phyloP scores from a whole-genome alignment of 208 protist genomes.

The Trichomonas tenax region DNA sequence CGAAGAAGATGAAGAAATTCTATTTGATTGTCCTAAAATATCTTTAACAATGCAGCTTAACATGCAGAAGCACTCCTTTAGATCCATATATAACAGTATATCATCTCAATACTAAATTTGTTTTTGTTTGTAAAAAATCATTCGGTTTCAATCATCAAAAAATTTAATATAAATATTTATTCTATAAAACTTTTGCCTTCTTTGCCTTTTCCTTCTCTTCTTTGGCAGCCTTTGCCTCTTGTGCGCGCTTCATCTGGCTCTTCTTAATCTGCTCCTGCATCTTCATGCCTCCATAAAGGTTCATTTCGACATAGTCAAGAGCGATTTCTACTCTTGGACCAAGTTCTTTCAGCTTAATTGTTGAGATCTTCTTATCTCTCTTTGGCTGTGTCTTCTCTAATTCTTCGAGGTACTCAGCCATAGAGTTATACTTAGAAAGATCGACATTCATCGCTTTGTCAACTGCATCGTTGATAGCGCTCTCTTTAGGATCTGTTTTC shows the following conservation, averaged over 20 bases:
- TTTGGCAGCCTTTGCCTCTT: not conserved
- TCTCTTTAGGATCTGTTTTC: not conserved
- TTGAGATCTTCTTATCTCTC: not conserved
- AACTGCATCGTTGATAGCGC: not conserved
- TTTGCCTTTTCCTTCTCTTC: not conserved
- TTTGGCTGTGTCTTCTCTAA: not conserved
- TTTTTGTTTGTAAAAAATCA: too few species aligned
- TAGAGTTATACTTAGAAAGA: not conserved
- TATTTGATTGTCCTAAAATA: not conserved
- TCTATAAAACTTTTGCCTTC: not conserved
- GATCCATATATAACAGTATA: not conserved
- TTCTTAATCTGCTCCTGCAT: not conserved
- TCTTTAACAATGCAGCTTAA: not conserved
- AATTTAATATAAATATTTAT: not conserved
- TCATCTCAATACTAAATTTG: too few species aligned
- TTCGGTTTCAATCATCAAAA: not conserved
- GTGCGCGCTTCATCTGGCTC: not conserved
- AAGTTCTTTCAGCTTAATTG: not conserved
- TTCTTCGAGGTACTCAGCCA: not conserved
- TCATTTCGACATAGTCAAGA: not conserved
- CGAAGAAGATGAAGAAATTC: not conserved
- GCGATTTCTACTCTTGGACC: not conserved
- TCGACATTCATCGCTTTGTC: not conserved
- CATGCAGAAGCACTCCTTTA: not conserved
- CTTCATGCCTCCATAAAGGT: not conserved